A percentile compares a stretch with the other conserved stretches of the same genome.
Evolutionary conservation across 768 basidiomycete species (phyloP).

Genomic region (Butyriboletus loyo): DNA sequence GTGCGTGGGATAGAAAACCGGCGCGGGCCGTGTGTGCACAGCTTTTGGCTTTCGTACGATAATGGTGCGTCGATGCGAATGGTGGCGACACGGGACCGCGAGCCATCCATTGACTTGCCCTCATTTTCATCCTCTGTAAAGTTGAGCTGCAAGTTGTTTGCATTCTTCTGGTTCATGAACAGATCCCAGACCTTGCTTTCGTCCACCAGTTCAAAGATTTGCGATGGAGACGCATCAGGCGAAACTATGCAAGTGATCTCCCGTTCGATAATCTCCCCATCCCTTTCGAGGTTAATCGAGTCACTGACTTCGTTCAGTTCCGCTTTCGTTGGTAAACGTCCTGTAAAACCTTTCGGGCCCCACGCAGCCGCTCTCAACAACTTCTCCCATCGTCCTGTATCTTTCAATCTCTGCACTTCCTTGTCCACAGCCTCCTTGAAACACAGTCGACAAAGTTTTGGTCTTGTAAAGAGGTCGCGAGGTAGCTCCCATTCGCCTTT

Average conservation of each 20-base stretch:
- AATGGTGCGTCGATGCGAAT: constrained; percentile 17
- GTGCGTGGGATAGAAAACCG: constrained; percentile 21
- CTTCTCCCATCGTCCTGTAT: constrained; percentile 19
- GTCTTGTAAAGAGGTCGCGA: constrained; percentile 34
- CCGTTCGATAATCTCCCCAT: constrained; percentile 18
- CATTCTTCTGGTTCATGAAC: not conserved
- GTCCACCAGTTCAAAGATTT: not conserved
- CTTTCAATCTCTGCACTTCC: constrained; percentile 21
- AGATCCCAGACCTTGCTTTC: not conserved
- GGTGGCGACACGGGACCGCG: not conserved
- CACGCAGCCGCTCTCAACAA: constrained; percentile 13
- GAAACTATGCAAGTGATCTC: constrained; percentile 14
- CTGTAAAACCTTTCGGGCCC: constrained; percentile 9
- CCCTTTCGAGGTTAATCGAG: not conserved
- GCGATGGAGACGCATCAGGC: not conserved
- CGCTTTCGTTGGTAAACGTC: not conserved
- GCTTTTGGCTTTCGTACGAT: constrained; percentile 7
- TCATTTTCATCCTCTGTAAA: not conserved
- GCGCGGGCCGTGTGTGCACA: constrained; percentile 2
- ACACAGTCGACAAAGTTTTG: constrained; percentile 39
- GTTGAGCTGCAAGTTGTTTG: not conserved
- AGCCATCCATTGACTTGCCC: not conserved
- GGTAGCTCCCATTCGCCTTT: constrained; percentile 53
- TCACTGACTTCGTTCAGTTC: constrained; percentile 5
- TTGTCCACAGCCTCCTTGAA: constrained; percentile 30